Base-by-base conservation (phyloP, 2,329 filamentous ascomycete genomes). In the Aureobasidium zeae region DNA sequence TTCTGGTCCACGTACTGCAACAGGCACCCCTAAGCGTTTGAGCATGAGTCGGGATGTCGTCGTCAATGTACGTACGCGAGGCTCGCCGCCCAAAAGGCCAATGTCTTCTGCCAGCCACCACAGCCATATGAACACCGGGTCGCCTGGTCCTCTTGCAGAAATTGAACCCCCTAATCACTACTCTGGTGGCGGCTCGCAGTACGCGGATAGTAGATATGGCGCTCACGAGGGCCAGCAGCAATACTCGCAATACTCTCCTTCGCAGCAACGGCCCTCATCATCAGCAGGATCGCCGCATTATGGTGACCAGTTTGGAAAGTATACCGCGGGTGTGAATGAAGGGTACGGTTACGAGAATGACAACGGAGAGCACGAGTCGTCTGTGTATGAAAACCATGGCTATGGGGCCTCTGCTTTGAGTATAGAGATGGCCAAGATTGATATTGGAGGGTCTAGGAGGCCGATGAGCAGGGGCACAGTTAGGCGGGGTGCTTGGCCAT, bases 381-480 rank as follows among this genome's bases (percentile, higher is more conserved):
- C 28, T 36, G 39, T 11, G n/a, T 45, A 53, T 4, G 34, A 41
- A 13, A 48, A 44, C 8, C 51, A 50, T 44, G 55, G 47, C 13
- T 54, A 52, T 12, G 19, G 71, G 71, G 45, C 68, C 75, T 49
- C 69, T 71, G 76, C 80, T 15, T 63, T 88, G 41, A 73, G 82
- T 61, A 70, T 85, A 50, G 83, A 88, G 63, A 74, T 88, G 70
- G 77, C 61, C 49, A 63, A 58, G 50, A 68, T 70, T 48, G 67
- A 71, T 49, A 63, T 70, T 49, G 65, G 67, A 10, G 53, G 57
- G 19, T 43, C 39, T 5, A 33, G 39, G 11, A 29, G 39, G 3
- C 39, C 39, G 12, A 11, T 28, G 11, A 43, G 39, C 11, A 26
- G 39, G 10, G 39, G 39, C 21, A 43, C 39, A 15, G 39, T 43